These are phyloP conservation scores for Whalleya microplaca DNA, from an alignment of 2,329 filamentous ascomycete genomes.

Conservation along the genomic window DNA sequence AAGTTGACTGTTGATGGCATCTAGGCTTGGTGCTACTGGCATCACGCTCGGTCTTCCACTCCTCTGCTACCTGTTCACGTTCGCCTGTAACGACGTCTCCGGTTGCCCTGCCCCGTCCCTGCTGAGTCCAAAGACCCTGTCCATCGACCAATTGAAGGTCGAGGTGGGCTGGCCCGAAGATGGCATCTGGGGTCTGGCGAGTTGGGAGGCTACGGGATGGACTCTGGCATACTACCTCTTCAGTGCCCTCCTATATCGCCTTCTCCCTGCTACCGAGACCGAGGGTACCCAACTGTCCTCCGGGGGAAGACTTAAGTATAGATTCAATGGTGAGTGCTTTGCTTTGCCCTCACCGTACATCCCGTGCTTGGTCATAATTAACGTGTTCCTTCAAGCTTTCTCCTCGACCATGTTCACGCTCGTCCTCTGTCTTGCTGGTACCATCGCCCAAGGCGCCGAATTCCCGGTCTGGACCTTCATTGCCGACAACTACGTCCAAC, in stretches of 20 bases:
- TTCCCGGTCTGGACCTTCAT: slow-evolving; percentile 93
- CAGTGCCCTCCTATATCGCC: slow-evolving; percentile 72
- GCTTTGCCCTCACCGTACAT: too few relatives aligned
- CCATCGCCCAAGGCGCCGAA: slow-evolving; percentile 73
- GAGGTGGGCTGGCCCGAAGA: slow-evolving; percentile 81
- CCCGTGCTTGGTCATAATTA: slow-evolving; percentile 8
- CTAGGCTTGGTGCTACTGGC: slow-evolving; percentile 29
- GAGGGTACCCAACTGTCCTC: slow-evolving; percentile 72
- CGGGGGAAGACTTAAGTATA: slow-evolving; percentile 79
- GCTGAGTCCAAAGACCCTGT: slow-evolving; percentile 71
- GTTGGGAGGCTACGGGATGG: slow-evolving; percentile 69
- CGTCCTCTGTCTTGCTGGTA: slow-evolving; percentile 73
- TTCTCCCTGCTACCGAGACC: slow-evolving; percentile 74
- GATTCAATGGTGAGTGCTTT: slow-evolving; percentile 68
- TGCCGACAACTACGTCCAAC: slow-evolving; percentile 84
- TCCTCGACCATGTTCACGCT: slow-evolving; percentile 75
- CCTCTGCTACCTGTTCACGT: slow-evolving; percentile 77
- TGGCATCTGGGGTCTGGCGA: slow-evolving; percentile 72
- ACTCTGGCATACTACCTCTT: slow-evolving; percentile 78
- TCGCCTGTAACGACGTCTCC: slow-evolving; percentile 89
- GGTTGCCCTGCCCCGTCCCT: slow-evolving; percentile 88
- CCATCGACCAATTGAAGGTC: slow-evolving; percentile 71
- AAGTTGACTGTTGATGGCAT: slow-evolving; percentile 5
- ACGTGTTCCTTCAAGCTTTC: slow-evolving; percentile 60
- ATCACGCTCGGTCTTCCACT: slow-evolving; percentile 83